Evolutionary conservation across 2,329 filamentous ascomycete species (phyloP).

Genomic region (Trichoderma citrinoviride): DNA sequence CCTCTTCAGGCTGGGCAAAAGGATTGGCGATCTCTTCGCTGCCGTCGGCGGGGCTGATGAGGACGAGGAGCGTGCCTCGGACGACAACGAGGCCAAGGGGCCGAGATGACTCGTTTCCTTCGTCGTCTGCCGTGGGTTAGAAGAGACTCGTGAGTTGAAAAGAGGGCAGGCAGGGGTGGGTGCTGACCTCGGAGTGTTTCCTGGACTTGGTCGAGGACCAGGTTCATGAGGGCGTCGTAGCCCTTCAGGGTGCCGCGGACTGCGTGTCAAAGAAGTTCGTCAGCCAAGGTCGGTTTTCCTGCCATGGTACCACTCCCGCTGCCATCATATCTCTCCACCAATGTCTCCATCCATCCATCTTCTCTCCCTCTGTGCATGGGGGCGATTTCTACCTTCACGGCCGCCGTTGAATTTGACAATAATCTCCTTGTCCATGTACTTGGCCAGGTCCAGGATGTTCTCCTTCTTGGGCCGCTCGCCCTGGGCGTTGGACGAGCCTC

Average conservation of each 20-base stretch:
- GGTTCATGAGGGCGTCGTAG: constrained; percentile 96
- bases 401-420: constrained; percentile 96
- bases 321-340: no score
- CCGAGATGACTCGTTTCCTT: constrained; percentile 81
- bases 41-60: constrained; percentile 89
- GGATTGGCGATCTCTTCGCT: constrained; percentile 96
- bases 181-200: constrained; percentile 76
- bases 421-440: constrained; percentile 97
- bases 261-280: constrained; percentile 36
- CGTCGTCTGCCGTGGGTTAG: constrained; percentile 65
- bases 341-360: neutral
- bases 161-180: neutral
- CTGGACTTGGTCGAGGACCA: constrained; percentile 91
- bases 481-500: constrained; percentile 45
- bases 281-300: neutral
- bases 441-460: constrained; percentile 91
- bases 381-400: constrained; percentile 67
- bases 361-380: neutral
- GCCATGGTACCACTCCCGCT: no score
- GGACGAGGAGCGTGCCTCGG: constrained; percentile 85
- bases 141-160: constrained; percentile 4
- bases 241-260: constrained; percentile 89
- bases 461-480: constrained; percentile 91
- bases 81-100: constrained; percentile 84
- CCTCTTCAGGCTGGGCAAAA: constrained; percentile 73